Evolutionary conservation across 257 asterid genomes (phyloP).

Genomic region (Prunella vulgaris): DNA sequence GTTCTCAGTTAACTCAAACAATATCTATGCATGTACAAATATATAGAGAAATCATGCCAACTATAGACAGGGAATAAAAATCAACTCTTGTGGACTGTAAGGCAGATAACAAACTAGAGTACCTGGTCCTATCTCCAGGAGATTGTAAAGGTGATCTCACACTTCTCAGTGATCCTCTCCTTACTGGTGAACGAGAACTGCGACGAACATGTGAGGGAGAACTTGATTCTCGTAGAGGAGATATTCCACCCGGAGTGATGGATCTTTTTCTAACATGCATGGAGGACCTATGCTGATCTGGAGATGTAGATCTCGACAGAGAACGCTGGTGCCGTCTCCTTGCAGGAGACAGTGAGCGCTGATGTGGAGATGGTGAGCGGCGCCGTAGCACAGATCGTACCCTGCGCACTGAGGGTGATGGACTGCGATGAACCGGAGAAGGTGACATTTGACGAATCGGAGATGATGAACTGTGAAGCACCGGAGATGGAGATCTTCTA

Average conservation of each 20-base stretch:
- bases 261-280: constrained; percentile 42
- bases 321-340: constrained; percentile 48
- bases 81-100: constrained; percentile 2
- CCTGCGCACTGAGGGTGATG: constrained; percentile 35
- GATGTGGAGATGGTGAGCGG: constrained; percentile 44
- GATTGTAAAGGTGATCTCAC: constrained; percentile 51
- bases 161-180: constrained; percentile 41
- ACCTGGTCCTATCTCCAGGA: constrained; percentile 68
- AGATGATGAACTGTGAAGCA: constrained; percentile 30
- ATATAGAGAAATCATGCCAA: constrained; percentile 6
- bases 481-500: constrained; percentile 29
- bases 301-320: constrained; percentile 55
- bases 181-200: constrained; percentile 46
- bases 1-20: background rate
- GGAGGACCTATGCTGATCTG: constrained; percentile 46
- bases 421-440: constrained; percentile 31
- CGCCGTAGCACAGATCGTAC: constrained; percentile 36
- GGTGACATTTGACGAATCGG: constrained; percentile 32
- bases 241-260: constrained; percentile 40
- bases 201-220: constrained; percentile 51
- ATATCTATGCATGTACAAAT: background rate
- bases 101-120: constrained; percentile 12
- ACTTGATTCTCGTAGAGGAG: constrained; percentile 43
- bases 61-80: background rate
- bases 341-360: constrained; percentile 30